Evolutionary conservation across 2,329 filamentous ascomycete species (phyloP).

Genomic region (Hymenoscyphus linearis): DNA sequence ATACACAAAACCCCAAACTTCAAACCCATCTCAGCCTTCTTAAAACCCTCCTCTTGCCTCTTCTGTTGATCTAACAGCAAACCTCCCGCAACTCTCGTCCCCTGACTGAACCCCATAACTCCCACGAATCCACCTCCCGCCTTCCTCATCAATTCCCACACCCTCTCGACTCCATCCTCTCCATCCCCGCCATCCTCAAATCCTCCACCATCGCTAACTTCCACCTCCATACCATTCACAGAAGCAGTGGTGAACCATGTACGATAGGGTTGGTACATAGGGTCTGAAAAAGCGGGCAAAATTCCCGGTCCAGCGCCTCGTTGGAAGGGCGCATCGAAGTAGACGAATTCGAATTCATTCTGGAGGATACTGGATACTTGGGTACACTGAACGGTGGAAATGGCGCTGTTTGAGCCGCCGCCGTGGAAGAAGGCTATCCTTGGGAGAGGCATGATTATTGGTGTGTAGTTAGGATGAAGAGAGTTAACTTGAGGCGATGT

Average conservation of each 20-base stretch:
- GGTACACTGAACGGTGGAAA: conserved; percentile 17
- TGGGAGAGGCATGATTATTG: conserved; percentile 6
- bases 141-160: conserved; percentile 15
- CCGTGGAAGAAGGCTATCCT: conserved; percentile 24
- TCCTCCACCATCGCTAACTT: conserved; percentile 13
- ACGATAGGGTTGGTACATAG: conserved; percentile 19
- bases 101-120: conserved; percentile 25
- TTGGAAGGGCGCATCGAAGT: conserved; percentile 16
- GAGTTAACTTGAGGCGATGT: not conserved
- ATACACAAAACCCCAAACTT: conserved; percentile 24
- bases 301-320: conserved; percentile 19
- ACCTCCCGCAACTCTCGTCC: conserved; percentile 20
- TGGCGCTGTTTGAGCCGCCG: conserved; percentile 19
- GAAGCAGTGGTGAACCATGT: conserved; percentile 16
- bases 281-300: conserved; percentile 16
- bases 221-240: conserved; percentile 6
- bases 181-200: not conserved
- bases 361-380: conserved; percentile 1
- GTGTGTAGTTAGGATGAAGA: not conserved
- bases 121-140: conserved; percentile 19
- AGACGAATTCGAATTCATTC: conserved; percentile 9
- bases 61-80: conserved; percentile 21
- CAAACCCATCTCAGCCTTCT: conserved; percentile 14
- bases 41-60: conserved; percentile 16
- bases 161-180: conserved; percentile 20